These are phyloP conservation scores for Coemansia sp. DNA, from an alignment of 192 early-diverging fungal genomes.

Conservation along the genomic window DNA sequence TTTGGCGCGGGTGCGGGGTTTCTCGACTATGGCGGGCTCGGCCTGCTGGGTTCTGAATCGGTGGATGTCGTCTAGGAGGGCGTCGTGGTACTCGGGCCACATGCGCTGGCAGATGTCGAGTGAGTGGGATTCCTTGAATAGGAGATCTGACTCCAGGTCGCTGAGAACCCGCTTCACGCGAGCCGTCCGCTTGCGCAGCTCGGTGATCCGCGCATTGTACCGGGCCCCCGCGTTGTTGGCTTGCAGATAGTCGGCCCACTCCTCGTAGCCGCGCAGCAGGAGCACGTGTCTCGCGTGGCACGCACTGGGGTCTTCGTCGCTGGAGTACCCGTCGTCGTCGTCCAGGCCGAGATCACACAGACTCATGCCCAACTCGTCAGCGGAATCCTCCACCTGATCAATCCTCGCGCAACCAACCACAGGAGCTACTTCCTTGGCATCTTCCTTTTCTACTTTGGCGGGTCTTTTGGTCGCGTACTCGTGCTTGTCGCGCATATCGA, in stretches of 20 bases:
- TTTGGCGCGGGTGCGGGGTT: neutral
- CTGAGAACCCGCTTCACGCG: neutral
- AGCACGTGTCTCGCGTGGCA: constrained; percentile 13
- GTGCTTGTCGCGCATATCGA: constrained; percentile 37
- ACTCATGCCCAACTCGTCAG: neutral
- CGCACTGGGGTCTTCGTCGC: constrained; percentile 21
- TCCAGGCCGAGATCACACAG: neutral
- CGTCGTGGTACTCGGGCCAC: constrained; percentile 25
- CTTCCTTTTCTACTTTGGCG: neutral
- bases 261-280: constrained; percentile 5
- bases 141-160: constrained; percentile 13
- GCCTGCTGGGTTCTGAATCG: neutral
- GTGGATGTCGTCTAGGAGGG: constrained; percentile 18
- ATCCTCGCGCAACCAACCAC: neutral
- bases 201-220: neutral
- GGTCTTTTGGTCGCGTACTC: constrained; percentile 1
- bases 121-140: constrained; percentile 7
- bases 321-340: constrained; percentile 3
- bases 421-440: neutral
- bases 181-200: neutral
- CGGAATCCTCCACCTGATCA: neutral
- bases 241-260: constrained; percentile 7
- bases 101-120: constrained; percentile 5
- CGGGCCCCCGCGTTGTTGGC: constrained; percentile 3
- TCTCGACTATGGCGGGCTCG: neutral